phyloP scores from a whole-genome alignment of 1,284 basidiomycete species.

The Chalciporus piperatoides region DNA sequence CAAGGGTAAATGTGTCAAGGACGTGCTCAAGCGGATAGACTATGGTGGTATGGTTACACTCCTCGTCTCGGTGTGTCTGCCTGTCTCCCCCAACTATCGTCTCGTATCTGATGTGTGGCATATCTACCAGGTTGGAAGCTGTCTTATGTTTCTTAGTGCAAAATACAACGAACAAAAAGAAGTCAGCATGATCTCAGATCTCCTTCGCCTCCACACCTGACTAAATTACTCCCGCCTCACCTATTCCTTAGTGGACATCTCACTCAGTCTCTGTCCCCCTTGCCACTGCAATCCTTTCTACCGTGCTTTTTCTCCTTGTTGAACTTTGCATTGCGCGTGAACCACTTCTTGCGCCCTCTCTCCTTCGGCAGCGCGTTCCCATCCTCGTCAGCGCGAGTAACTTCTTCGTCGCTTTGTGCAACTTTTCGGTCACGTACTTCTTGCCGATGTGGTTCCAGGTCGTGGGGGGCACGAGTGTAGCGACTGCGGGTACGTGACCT shows the following conservation, averaged over 20 bases:
- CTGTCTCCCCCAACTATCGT: not conserved
- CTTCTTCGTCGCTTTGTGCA: constrained; percentile 14
- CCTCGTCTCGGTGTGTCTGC: constrained; percentile 8
- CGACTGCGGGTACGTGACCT: constrained; percentile 11
- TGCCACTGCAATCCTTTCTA: constrained; percentile 9
- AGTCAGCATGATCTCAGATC: not conserved
- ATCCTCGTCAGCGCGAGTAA: constrained; percentile 17
- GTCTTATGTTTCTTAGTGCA: constrained; percentile 16
- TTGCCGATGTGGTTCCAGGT: constrained; percentile 22
- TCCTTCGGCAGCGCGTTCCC: constrained; percentile 14
- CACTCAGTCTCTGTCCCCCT: constrained; percentile 9
- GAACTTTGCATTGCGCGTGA: constrained; percentile 12
- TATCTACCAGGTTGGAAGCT: constrained; percentile 13
- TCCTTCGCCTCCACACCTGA: not conserved
- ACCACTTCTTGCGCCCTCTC: constrained; percentile 11
- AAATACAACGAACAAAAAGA: constrained; percentile 17
- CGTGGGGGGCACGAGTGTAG: constrained; percentile 15
- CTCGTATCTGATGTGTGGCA: not conserved
- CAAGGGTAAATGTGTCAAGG: constrained; percentile 9
- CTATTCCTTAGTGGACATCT: constrained; percentile 11
- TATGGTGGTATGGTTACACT: constrained; percentile 16
- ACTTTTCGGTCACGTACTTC: constrained; percentile 17
- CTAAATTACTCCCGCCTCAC: not conserved
- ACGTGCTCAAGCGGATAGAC: constrained; percentile 16
- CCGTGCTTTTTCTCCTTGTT: constrained; percentile 8